These are phyloP conservation scores for Phytophthora crassamura DNA, from an alignment of 352 stramenopile species.

Conservation along the genomic window DNA sequence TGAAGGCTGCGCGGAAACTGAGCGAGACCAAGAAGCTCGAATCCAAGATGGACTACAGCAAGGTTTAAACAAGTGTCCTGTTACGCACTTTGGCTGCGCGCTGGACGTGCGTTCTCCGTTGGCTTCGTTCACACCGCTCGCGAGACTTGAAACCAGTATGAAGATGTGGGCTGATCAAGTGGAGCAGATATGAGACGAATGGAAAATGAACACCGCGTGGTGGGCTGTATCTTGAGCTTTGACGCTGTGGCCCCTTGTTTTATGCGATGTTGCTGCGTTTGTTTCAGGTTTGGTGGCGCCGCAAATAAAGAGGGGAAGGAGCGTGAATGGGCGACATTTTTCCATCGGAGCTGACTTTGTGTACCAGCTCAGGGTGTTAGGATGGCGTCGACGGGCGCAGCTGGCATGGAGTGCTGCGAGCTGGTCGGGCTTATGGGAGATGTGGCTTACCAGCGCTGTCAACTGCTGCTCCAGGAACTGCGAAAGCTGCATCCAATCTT, in stretches of 20 bases:
- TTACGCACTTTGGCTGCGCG: not conserved
- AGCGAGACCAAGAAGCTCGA: conserved; percentile 99
- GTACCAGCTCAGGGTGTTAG: not conserved
- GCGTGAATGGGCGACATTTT: conserved; percentile 8
- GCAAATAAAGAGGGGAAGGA: conserved; percentile 21
- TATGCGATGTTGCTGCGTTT: not conserved
- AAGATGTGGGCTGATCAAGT: conserved; percentile 16
- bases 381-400: conserved; percentile 23
- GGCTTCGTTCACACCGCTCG: conserved; percentile 11
- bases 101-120: conserved; percentile 12
- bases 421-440: conserved; percentile 64
- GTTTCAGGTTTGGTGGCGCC: not conserved
- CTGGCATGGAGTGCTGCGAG: conserved; percentile 51
- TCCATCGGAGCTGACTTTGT: no score
- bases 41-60: conserved; percentile 99
- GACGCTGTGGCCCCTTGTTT: not conserved
- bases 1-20: conserved; percentile 99
- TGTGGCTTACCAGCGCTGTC: conserved; percentile 67
- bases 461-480: conserved; percentile 66
- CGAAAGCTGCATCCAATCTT: conserved; percentile 57
- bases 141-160: conserved; percentile 8
- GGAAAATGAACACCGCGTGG: conserved; percentile 31
- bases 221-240: conserved; percentile 33
- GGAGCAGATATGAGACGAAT: conserved; percentile 27
- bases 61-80: conserved; percentile 91